Percentiles rank a stretch among this genome's conserved stretches.
Conservation (phyloP, 805 yeast species). For the Hermanozyma aechmeae region DNA sequence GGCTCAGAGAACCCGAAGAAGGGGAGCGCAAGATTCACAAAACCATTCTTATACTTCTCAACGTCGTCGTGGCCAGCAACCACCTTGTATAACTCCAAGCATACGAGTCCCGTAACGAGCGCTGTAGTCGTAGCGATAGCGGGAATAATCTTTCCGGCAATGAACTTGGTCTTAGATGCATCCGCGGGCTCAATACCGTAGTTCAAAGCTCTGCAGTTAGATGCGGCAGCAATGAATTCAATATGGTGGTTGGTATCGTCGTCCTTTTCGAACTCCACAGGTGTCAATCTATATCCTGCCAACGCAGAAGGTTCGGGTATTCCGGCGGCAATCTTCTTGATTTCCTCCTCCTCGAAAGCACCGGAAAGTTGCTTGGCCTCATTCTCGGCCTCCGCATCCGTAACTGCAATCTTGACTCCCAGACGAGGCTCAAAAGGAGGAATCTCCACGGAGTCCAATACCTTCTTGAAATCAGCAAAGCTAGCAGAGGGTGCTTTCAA, state of each 20-base stretch:
- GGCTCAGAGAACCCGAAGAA: conserved; percentile 97
- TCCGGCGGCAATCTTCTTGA: conserved; percentile 60
- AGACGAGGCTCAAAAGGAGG: conserved; percentile 64
- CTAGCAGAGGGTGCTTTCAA: conserved; percentile 65
- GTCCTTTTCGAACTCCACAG: conserved; percentile 97
- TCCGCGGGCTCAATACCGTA: conserved; percentile 86
- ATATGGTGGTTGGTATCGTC: conserved; percentile 96
- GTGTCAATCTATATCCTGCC: conserved; percentile 77
- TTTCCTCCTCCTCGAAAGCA: conserved; percentile 48
- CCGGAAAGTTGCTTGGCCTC: conserved; percentile 39
- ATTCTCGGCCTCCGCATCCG: conserved; percentile 84
- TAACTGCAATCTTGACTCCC: conserved; percentile 73
- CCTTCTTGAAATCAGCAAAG: conserved; percentile 43
- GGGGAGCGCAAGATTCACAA: conserved; percentile 85
- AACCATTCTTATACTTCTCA: conserved; percentile 89
- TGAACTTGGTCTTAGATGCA: conserved; percentile 82
- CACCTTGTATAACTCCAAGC: conserved; percentile 86
- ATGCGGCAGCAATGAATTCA: conserved; percentile 91
- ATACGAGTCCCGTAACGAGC: conserved; percentile 88
- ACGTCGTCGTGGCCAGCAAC: conserved; percentile 64
- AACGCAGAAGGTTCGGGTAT: conserved; percentile 84
- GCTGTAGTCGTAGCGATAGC: conserved; percentile 99
- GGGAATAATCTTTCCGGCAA: conserved; percentile 97
- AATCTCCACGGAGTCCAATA: conserved; percentile 36
- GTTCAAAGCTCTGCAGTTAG: conserved; percentile 91